A percentile compares a stretch with the other conserved stretches of the same genome.
Evolutionary conservation across 169 alveolate species (phyloP).

Genomic region (Cryptosporidium parvum): DNA sequence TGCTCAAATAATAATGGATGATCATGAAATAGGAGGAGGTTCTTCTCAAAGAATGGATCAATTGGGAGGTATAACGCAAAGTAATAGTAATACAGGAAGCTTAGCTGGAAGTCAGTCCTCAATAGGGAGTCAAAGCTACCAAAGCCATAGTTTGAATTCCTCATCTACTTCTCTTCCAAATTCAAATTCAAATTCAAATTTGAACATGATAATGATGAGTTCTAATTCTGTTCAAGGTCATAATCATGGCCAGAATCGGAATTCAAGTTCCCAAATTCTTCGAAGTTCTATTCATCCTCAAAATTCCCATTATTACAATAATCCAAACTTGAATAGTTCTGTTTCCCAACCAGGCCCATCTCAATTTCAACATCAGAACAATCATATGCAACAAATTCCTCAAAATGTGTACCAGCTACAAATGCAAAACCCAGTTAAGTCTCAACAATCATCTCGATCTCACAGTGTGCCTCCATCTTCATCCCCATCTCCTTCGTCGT

Average conservation of each 20-base stretch:
- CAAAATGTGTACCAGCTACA: neutral
- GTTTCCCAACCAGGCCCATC: neutral
- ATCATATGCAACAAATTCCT: neutral
- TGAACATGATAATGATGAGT: neutral
- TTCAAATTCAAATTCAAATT: neutral
- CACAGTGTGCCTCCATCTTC: constrained; percentile 9
- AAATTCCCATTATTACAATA: neutral
- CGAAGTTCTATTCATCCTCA: neutral
- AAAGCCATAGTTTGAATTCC: neutral
- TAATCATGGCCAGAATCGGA: neutral
- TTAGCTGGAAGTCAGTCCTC: neutral
- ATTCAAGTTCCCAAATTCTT: neutral
- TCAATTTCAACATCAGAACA: neutral
- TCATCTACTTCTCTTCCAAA: neutral
- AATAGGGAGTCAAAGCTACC: neutral
- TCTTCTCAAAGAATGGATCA: constrained; percentile 21
- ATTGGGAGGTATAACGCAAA: neutral
- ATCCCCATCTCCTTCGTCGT: neutral
- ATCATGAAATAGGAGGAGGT: neutral
- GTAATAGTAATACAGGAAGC: neutral
- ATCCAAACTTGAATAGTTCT: neutral
- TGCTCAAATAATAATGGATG: neutral
- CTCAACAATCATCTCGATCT: neutral
- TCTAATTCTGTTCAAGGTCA: neutral
- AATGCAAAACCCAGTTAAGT: neutral